These are phyloP conservation scores for Venturia oleaginea DNA, from an alignment of 2,329 filamentous ascomycete species.

Conservation along the genomic window DNA sequence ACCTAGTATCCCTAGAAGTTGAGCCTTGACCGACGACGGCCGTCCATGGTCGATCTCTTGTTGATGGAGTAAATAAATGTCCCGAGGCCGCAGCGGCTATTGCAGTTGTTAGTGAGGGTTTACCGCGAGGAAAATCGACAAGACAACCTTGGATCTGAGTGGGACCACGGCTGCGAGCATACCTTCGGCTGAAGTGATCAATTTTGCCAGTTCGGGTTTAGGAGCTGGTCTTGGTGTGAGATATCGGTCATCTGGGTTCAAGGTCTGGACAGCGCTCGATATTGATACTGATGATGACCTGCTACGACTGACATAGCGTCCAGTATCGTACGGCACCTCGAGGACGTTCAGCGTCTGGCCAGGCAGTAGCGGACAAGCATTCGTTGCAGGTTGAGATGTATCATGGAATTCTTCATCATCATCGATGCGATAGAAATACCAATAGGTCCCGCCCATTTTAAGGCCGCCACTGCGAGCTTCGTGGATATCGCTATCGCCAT, in stretches of 20 bases:
- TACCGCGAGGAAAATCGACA: neutral
- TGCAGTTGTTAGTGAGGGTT: neutral
- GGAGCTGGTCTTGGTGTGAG: slow-evolving; percentile 55
- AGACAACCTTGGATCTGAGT: slow-evolving; percentile 6
- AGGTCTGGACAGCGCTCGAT: slow-evolving; percentile 56
- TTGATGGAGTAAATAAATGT: slow-evolving; percentile 18
- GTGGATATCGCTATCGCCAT: slow-evolving; percentile 51
- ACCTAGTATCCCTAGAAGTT: neutral
- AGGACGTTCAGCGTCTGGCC: slow-evolving; percentile 82
- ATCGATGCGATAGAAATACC: slow-evolving; percentile 90
- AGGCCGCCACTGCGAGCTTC: slow-evolving; percentile 65
- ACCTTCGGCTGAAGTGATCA: slow-evolving; percentile 30
- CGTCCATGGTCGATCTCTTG: slow-evolving; percentile 20
- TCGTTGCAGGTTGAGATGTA: slow-evolving; percentile 62
- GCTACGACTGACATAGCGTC: slow-evolving; percentile 43
- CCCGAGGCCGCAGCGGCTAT: slow-evolving; percentile 22
- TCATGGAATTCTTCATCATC: slow-evolving; percentile 70
- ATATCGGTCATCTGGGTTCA: slow-evolving; percentile 71
- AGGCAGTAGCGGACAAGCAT: slow-evolving; percentile 72
- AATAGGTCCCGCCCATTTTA: slow-evolving; percentile 89
- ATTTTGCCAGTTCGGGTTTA: slow-evolving; percentile 36
- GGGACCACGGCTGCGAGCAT: slow-evolving; percentile 1
- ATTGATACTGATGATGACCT: slow-evolving; percentile 52
- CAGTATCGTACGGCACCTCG: slow-evolving; percentile 61
- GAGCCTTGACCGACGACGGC: slow-evolving; percentile 2